A percentile compares a stretch with the other conserved stretches of the same genome.
phyloP scores from a whole-genome alignment of 192 early-diverging fungal species.

The Backusella liffmaniae region DNA sequence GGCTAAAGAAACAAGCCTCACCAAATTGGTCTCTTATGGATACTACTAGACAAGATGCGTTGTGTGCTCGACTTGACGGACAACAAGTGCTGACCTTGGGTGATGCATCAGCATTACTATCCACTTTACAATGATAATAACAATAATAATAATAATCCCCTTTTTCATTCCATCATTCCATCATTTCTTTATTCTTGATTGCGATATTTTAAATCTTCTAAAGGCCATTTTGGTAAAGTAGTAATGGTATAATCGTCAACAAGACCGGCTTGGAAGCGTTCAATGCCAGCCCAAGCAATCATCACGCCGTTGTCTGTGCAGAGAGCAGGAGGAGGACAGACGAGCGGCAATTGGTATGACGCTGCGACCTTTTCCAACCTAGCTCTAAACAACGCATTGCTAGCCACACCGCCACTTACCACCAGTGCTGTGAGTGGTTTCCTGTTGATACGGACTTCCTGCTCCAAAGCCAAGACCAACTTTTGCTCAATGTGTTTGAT shows the following conservation, averaged over 20 bases:
- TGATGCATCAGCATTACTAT: background rate
- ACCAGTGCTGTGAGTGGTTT: slow-evolving; percentile 53
- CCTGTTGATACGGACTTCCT: slow-evolving; percentile 31
- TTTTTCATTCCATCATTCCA: too few species aligned
- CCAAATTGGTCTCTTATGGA: slow-evolving; percentile 73
- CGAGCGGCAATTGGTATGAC: slow-evolving; percentile 47
- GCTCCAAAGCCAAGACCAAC: slow-evolving; percentile 51
- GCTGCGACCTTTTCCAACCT: slow-evolving; percentile 43
- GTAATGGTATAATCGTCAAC: slow-evolving; percentile 70
- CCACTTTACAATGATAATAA: background rate
- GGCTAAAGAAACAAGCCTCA: slow-evolving; percentile 74
- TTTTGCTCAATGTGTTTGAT: slow-evolving; percentile 65
- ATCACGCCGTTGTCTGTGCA: slow-evolving; percentile 86
- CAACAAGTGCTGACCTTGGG: background rate
- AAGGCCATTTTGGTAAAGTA: slow-evolving; percentile 74
- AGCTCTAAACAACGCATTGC: slow-evolving; percentile 61
- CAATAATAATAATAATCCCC: background rate
- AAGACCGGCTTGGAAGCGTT: slow-evolving; percentile 62
- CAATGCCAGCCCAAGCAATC: slow-evolving; percentile 84
- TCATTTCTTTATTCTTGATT: slow-evolving; percentile 5
- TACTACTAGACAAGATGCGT: background rate
- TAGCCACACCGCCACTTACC: slow-evolving; percentile 78
- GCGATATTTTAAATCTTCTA: slow-evolving; percentile 49
- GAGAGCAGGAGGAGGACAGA: slow-evolving; percentile 72
- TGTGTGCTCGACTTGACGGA: background rate